Evolutionary conservation across 2,329 filamentous ascomycete species (phyloP).

Genomic region (Aspergillus sergii): DNA sequence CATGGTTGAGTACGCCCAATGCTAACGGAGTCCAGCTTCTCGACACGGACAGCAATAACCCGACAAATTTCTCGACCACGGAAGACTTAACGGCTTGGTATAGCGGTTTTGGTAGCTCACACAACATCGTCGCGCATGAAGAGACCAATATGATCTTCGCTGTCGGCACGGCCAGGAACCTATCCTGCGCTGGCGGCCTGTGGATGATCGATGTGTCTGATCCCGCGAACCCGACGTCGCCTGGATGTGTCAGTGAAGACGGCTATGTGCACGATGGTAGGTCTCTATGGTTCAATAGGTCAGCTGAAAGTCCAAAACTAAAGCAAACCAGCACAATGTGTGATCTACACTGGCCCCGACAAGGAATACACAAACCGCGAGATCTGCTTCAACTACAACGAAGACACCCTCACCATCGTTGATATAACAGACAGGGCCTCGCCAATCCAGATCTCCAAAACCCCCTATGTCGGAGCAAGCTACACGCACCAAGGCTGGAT

Average conservation of each 20-base stretch:
- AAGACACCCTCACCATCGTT: conserved; percentile 22
- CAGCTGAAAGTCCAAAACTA: not conserved
- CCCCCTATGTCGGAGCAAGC: conserved; percentile 19
- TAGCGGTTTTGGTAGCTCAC: conserved; percentile 21
- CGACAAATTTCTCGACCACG: conserved; percentile 13
- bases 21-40: conserved; percentile 3
- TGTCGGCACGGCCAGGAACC: conserved; percentile 17
- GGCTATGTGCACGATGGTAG: conserved; percentile 24
- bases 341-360: conserved; percentile 21
- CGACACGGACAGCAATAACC: not conserved
- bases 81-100: conserved; percentile 22
- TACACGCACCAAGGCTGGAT: conserved; percentile 26
- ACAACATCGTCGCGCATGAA: conserved; percentile 22
- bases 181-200: conserved; percentile 19
- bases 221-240: conserved; percentile 18
- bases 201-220: conserved; percentile 25
- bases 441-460: conserved; percentile 22
- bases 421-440: conserved; percentile 18
- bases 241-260: conserved; percentile 21
- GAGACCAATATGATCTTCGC: conserved; percentile 23
- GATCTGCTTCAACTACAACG: conserved; percentile 27
- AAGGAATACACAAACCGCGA: conserved; percentile 17
- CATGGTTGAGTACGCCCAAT: too few relatives aligned
- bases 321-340: conserved; percentile 18
- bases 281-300: not conserved